Percentiles rank a stretch among this genome's conserved stretches.
Evolutionary conservation across 768 basidiomycete genomes (phyloP).

Genomic region (Lactifluus pinguis): DNA sequence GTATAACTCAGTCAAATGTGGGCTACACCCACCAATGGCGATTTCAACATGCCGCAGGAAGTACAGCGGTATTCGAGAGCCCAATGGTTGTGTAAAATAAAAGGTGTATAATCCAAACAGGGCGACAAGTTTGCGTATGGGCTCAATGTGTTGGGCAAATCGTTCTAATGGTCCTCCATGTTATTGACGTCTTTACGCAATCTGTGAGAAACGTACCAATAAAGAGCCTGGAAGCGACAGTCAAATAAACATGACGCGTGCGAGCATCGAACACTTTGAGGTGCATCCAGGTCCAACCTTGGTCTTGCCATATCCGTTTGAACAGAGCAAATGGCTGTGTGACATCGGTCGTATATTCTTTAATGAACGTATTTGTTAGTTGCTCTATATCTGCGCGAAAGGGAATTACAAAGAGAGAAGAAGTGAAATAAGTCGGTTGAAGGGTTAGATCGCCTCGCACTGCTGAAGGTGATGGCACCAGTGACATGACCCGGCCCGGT

Average conservation of each 20-base stretch:
- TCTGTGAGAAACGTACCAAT: constrained; percentile 38
- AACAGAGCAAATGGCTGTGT: constrained; percentile 56
- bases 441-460: no score
- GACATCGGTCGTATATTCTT: constrained; percentile 31
- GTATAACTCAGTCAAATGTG: constrained; percentile 31
- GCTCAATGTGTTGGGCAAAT: constrained; percentile 30
- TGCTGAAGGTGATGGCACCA: no score
- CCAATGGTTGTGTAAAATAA: constrained; percentile 55
- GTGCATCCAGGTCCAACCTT: constrained; percentile 71
- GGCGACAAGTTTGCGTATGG: constrained; percentile 48
- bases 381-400: constrained; percentile 54
- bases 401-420: constrained; percentile 58
- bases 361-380: constrained; percentile 45
- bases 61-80: constrained; percentile 43
- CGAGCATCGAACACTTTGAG: constrained; percentile 64
- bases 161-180: constrained; percentile 37
- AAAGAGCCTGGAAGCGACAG: constrained; percentile 52
- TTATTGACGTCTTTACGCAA: neutral
- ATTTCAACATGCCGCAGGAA: constrained; percentile 48
- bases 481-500: constrained; percentile 27
- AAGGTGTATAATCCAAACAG: constrained; percentile 67
- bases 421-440: constrained; percentile 41
- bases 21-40: constrained; percentile 28
- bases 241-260: constrained; percentile 54
- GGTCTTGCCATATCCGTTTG: constrained; percentile 56